Evolutionary conservation across 208 protist species (phyloP).

Genomic region (Acanthamoeba lenticulata): DNA sequence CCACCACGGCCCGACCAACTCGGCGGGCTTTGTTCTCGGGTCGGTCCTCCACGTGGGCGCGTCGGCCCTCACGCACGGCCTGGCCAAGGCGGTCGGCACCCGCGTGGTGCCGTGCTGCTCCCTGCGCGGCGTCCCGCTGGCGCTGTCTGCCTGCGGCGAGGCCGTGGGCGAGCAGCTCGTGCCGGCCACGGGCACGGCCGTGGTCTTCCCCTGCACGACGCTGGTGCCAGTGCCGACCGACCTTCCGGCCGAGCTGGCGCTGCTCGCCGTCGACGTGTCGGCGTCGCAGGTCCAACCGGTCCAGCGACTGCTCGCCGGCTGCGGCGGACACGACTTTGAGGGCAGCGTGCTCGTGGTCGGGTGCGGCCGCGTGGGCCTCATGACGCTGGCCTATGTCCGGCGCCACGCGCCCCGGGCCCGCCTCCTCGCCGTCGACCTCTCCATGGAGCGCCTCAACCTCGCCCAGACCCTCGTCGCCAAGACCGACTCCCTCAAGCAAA

Average conservation of each 20-base stretch:
- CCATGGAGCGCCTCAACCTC: neutral
- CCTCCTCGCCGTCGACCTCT: neutral
- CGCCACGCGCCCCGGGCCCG: neutral
- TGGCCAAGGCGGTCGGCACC: neutral
- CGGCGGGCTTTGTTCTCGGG: neutral
- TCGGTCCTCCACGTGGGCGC: neutral
- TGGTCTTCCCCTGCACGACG: neutral
- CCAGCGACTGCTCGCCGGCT: neutral
- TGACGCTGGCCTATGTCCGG: constrained; percentile 17
- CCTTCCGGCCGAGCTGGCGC: neutral
- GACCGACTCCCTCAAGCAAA: neutral
- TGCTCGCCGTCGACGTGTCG: constrained; percentile 4
- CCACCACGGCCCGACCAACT: neutral
- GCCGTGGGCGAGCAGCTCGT: constrained; percentile 36
- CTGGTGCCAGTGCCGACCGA: neutral
- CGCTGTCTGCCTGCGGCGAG: neutral
- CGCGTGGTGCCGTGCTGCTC: neutral
- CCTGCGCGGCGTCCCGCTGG: neutral
- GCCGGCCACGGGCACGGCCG: neutral
- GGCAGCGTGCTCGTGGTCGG: neutral
- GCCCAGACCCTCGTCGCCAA: neutral
- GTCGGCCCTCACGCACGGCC: neutral
- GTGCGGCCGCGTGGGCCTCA: constrained; percentile 31
- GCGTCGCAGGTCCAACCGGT: neutral
- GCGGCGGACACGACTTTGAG: neutral